Base-by-base conservation (phyloP, 1,284 basidiomycete genomes). In the Puccinia triticina region DNA sequence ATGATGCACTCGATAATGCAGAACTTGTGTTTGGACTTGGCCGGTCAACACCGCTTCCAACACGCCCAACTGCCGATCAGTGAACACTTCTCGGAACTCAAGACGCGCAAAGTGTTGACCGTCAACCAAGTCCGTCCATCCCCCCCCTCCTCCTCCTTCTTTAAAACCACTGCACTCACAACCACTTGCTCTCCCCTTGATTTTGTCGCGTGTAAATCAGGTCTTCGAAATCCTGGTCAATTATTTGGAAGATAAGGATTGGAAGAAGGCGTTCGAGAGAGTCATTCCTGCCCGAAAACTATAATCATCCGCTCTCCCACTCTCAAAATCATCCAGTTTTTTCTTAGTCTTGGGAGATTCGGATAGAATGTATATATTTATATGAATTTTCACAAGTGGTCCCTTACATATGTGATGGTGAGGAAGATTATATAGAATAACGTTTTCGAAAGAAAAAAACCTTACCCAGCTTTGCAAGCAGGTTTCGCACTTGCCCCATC, bases 41-140 rank as follows among this genome's bases (percentile, higher is more conserved):
- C 97, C 1, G 89, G 90, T 61, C 88, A 89, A 71, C 90, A 92
- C 14, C 91, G 91, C 0, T 90, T 99, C 82, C 90, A 92, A 46
- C 93, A 94, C 57, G 97, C 96, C 11, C 92, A 94, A 67, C 90
- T 99, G 71, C 97, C 97, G 0, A 98, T 99, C 78, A 93, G 94
- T 21, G 92, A 92, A 83, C 96, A 94, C 87, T 89, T 98, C 69
- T 89, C 92, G 64, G 90, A 92, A 77, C 89, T 99, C 84, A 90
- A 92, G 26, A 95, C 95, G 2, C 91, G 97, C 82, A 98, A 98
- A 86, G 95, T 99, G 37, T 89, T 99, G 84, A 99, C 97, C 0
- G 95, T 99, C 79, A 99, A 99, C 86, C 96, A 98, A 88, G 91
- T 55, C 18, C 37, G 32, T 55, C 21, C 14, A 14, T 16, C 32